Base-by-base conservation (phyloP, 2,329 filamentous ascomycete species). In the Penicillium sp. region DNA sequence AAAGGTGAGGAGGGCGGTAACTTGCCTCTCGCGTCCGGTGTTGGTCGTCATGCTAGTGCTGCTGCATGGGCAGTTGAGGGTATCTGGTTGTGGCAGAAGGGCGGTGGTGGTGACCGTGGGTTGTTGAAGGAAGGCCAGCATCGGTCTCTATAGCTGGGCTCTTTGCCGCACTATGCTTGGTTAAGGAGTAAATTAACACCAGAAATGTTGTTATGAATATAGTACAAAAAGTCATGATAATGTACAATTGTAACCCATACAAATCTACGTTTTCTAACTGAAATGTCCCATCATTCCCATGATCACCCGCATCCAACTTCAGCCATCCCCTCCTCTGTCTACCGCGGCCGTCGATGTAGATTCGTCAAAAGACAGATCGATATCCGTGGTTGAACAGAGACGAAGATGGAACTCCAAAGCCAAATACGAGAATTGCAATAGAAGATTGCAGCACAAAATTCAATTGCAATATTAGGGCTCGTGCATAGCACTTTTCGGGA, bases 61-160 rank as follows among this genome's bases (percentile, higher is more conserved):
- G 84, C 86, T 65, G 87, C 88, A 0, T 96, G 92, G 79, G 92
- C 93, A 12, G 86, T 88, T 4, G 93, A 97, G 72, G 92, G 91
- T 1, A 76, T 97, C 16, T 97, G 93, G 92, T 73, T 96, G 58
- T 92, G 90, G 90, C 61, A 88, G 80, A 68, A 88, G 80, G 89
- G 89, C 68, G 84, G 75, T 74, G 80, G 77, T 73, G 70, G 74
- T 25, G 73, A 76, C 58, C 65, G 74, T 47, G 72, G 74, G 1
- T 61, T 78, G 6, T 56, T 71, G 55, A 74, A 75, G 58, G 68
- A 71, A 21, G 65, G 68, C 2, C 58, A 64, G 12, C 53, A 67
- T 54, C 67, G 69, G 18, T 66, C 69, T 15, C 60, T 63, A 46
- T 71, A 63, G 29, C 4, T 16, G 9, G 23, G 4, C 3, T 16